A percentile compares a stretch with the other conserved stretches of the same genome.
Evolutionary conservation across 225 moss, liverwort and hornwort species (phyloP).

Genomic region (Marchantia polymorpha): DNA sequence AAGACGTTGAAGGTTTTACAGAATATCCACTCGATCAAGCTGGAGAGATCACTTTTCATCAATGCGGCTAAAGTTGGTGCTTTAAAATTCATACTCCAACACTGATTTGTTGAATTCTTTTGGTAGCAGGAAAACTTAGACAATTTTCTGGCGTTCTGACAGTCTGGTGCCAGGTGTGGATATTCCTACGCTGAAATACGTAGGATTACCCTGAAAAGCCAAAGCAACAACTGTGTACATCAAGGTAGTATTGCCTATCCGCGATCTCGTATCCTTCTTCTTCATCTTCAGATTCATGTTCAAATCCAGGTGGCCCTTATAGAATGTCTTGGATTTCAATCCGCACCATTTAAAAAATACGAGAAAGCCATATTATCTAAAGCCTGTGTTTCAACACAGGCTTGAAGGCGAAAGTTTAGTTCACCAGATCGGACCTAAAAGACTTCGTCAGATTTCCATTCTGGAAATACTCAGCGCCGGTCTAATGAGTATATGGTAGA

Average conservation of each 20-base stretch:
- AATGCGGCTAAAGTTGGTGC: too few species aligned
- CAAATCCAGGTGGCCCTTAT: slow-evolving; percentile 28
- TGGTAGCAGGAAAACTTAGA: too few species aligned
- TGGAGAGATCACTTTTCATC: too few species aligned
- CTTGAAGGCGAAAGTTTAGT: slow-evolving; percentile 19
- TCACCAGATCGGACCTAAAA: slow-evolving; percentile 8
- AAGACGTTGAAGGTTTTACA: too few species aligned
- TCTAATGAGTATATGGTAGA: slow-evolving; percentile 60
- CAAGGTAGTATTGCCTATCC: slow-evolving; percentile 31
- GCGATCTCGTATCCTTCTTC: slow-evolving; percentile 27
- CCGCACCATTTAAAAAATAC: slow-evolving; percentile 36
- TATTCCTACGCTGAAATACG: too few species aligned
- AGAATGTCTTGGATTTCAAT: slow-evolving; percentile 47
- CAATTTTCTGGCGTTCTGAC: too few species aligned
- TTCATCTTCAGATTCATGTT: slow-evolving; percentile 34
- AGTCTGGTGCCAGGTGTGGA: too few species aligned
- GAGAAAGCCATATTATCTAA: slow-evolving; percentile 39
- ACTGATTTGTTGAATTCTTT: too few species aligned
- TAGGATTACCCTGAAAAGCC: slow-evolving; percentile 47
- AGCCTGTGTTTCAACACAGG: slow-evolving; percentile 24
- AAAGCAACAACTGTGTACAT: slow-evolving; percentile 34
- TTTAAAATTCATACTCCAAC: too few species aligned
- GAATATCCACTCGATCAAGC: too few species aligned
- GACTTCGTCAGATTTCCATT: slow-evolving; percentile 9
- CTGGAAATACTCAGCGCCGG: slow-evolving; percentile 58